Evolutionary conservation across 768 basidiomycete species (phyloP), one percentile per base, ranked within the genome.

Genomic region (Tricholoma saponaceum): DNA sequence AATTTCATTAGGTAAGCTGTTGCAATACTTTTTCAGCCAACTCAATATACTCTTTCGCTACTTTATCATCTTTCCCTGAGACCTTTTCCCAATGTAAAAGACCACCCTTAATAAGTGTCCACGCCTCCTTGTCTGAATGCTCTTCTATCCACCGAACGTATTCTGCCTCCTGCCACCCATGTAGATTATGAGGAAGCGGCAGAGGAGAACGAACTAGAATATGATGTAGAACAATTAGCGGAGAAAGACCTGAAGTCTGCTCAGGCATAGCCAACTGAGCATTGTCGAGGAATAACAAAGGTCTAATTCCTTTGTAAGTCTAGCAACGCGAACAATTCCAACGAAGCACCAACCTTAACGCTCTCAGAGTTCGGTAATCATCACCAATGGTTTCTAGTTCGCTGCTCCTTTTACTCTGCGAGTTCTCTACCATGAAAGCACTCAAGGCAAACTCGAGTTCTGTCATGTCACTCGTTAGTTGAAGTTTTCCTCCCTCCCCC

Each of bases 131-230:
- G 58, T 87, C 84, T 2, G 84, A 77, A 66, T 98, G 97, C 68
- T 97, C 95, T 58, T 92, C 89, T 12, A 98, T 80, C 95, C 95
- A 99, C 44, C 92, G 84, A 51, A 97, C 91, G 70, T 99, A 99
- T 75, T 98, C 97, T 3, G 89, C 82, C 67, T 98, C 94, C 57
- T 91, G 89, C 96, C 97, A 98, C 0, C 90, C 89, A 66, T 98
- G 94, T 55, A 94, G 70, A 51, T 83, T 80, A 69, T 99, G 93
- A 9, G 97, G 96, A 37, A 98, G 79, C 5, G 89, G 83, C 54
- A 92, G 79, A 0, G 90, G 87, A 1, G 92, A 92, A 9, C 92
- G 86, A 23, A 98, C 95, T 32, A 97, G 79, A 64, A 97, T 89
- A 62, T 97, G 89, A 67, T 98, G 95, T 14, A 98, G 75, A 14